phyloP scores from a whole-genome alignment of 2,329 filamentous ascomycete genomes.

The Peltaster fructicola region DNA sequence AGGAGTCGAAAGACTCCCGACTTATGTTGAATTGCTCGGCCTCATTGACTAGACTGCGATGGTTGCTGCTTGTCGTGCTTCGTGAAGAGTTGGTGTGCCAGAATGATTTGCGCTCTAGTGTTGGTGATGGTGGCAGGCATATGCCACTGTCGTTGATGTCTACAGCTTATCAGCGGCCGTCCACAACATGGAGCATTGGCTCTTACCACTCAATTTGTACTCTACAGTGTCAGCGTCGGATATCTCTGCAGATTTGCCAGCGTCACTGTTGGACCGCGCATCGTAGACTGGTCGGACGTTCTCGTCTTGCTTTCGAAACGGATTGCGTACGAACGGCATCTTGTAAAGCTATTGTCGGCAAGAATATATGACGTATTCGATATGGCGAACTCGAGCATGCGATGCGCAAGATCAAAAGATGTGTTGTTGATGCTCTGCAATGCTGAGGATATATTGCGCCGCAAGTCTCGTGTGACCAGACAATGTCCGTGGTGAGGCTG shows the following conservation, averaged over 20 bases:
- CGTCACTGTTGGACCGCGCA: constrained; percentile 2
- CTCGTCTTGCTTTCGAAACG: constrained; percentile 22
- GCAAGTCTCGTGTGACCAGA: too few relatives aligned
- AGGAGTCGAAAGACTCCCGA: constrained; percentile 91
- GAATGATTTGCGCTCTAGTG: constrained; percentile 68
- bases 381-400: too few relatives aligned
- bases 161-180: too few relatives aligned
- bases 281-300: constrained; percentile 12
- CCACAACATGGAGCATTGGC: constrained; percentile 3
- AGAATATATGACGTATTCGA: too few relatives aligned
- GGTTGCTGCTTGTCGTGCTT: constrained; percentile 38
- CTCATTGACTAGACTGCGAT: constrained; percentile 52
- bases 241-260: too few relatives aligned
- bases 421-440: too few relatives aligned
- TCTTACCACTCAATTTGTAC: constrained; percentile 35
- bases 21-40: constrained; percentile 92
- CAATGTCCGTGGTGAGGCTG: too few relatives aligned
- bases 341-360: too few relatives aligned
- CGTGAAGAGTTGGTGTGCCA: constrained; percentile 43
- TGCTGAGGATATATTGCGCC: too few relatives aligned
- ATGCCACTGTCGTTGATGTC: constrained; percentile 93
- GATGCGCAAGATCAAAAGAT: too few relatives aligned
- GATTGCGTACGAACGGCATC: constrained; percentile 23
- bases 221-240: too few relatives aligned
- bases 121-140: constrained; percentile 87